Base-by-base conservation (phyloP, 441 rosid species). In the Mallotus japonicus region DNA sequence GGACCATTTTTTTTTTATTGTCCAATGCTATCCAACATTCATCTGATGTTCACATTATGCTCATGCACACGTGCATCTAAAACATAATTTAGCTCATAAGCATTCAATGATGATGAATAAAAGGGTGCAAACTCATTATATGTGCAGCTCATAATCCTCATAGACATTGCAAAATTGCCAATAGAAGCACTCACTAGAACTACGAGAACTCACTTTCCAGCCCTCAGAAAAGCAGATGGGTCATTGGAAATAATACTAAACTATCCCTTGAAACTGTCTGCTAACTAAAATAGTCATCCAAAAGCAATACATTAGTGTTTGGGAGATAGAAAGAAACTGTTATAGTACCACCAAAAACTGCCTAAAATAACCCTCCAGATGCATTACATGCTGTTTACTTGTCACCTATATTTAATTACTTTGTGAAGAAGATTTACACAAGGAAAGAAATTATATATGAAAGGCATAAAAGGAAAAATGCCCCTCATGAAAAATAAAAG, bases 391-490 rank as follows among this genome's bases (percentile, higher is more conserved):
- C 8, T 5, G 60, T 56, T 28, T 61, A 71, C 49, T 34, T 32
- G n/a, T n/a, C 24, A 40, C 66, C 64, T 47, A 50, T 68, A 63
- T n/a, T 47, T 11, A 24, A 60, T 70, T 49, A 28, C 28, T 54
- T 37, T 63, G 44, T 77, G 67, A 75, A 81, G 61, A 63, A 71
- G 71, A 77, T 79, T 40, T 75, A 78, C 81, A 74, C 14, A 22
- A 37, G 9, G 34, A 47, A 42, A 44, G 44, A 2, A 67, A 22
- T 40, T 46, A 67, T 13, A 68, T 47, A 63, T 28, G 55, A 32
- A 47, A 67, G 77, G 58, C 65, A 19, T 16, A 53, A 32, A 58
- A 56, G 11, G 73, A 71, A 77, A 74, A 70, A 59, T 56, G 75
- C 75, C 79, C 70, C 50, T 20, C 68, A 62, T 0, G 1, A 9